These are phyloP conservation scores for Fibroporia radiculosa DNA, from an alignment of 768 basidiomycete species.

Conservation along the genomic window DNA sequence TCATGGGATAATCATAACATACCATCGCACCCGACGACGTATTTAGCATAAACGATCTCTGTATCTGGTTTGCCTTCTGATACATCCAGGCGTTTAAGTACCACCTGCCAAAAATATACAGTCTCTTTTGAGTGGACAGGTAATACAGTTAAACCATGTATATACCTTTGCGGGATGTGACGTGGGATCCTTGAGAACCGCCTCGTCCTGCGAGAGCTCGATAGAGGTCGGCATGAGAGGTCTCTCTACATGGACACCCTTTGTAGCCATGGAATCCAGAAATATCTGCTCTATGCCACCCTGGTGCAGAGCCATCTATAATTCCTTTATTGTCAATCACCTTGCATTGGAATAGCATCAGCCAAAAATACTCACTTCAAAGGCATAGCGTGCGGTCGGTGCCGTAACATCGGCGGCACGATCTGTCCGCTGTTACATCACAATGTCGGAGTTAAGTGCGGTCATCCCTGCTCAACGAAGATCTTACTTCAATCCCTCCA, in stretches of 20 bases:
- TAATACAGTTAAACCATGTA: neutral
- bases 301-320: slow-evolving; percentile 52
- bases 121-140: neutral
- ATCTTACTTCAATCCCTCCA: slow-evolving; percentile 54
- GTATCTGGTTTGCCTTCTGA: slow-evolving; percentile 27
- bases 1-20: neutral
- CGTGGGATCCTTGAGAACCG: slow-evolving; percentile 33
- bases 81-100: slow-evolving; percentile 34
- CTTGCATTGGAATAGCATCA: neutral
- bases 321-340: neutral
- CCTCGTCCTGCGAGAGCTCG: slow-evolving; percentile 34
- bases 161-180: slow-evolving; percentile 27
- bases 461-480: neutral
- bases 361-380: slow-evolving; percentile 38
- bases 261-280: slow-evolving; percentile 41
- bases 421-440: slow-evolving; percentile 44
- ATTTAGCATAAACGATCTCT: slow-evolving; percentile 64
- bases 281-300: slow-evolving; percentile 57
- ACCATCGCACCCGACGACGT: slow-evolving; percentile 71
- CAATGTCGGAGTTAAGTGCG: neutral
- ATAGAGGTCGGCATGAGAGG: slow-evolving; percentile 44
- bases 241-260: slow-evolving; percentile 43
- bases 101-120: slow-evolving; percentile 38
- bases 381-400: slow-evolving; percentile 62
- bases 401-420: slow-evolving; percentile 60